Evolutionary conservation across 257 asterid genomes (phyloP).

Genomic region (Cordia subcordata): DNA sequence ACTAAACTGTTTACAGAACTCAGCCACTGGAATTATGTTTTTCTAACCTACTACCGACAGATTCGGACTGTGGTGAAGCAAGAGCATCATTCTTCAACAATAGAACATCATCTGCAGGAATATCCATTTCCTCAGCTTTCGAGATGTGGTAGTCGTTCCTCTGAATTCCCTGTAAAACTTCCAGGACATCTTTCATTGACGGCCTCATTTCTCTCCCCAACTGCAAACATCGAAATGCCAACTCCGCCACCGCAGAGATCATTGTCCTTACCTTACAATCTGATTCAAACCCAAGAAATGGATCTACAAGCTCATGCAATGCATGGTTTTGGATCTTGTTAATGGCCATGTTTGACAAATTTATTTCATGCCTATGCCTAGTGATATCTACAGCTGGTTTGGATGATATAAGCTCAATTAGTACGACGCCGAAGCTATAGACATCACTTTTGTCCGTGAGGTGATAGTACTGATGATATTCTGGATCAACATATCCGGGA

Average conservation of each 20-base stretch:
- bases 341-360: conserved; percentile 65
- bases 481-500: conserved; percentile 87
- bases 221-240: conserved; percentile 74
- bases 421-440: conserved; percentile 78
- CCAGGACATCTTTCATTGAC: conserved; percentile 60
- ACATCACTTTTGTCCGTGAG: conserved; percentile 76
- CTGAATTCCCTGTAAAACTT: conserved; percentile 38
- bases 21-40: neutral
- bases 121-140: conserved; percentile 31
- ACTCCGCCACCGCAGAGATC: conserved; percentile 51
- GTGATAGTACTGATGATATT: conserved; percentile 73
- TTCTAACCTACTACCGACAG: neutral
- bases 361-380: conserved; percentile 65
- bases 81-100: conserved; percentile 17
- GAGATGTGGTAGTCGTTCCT: conserved; percentile 22
- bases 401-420: conserved; percentile 77
- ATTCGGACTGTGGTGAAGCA: conserved; percentile 26
- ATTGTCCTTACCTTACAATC: conserved; percentile 31
- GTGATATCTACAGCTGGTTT: conserved; percentile 69
- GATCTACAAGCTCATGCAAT: conserved; percentile 67
- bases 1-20: neutral
- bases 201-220: conserved; percentile 67
- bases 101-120: conserved; percentile 29
- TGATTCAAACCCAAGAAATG: conserved; percentile 43
- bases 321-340: conserved; percentile 54